A percentile compares a stretch with the other conserved stretches of the same genome.
These are phyloP conservation scores for Neurospora intermedia DNA, from an alignment of 495 filamentous ascomycete species.

Conservation along the genomic window DNA sequence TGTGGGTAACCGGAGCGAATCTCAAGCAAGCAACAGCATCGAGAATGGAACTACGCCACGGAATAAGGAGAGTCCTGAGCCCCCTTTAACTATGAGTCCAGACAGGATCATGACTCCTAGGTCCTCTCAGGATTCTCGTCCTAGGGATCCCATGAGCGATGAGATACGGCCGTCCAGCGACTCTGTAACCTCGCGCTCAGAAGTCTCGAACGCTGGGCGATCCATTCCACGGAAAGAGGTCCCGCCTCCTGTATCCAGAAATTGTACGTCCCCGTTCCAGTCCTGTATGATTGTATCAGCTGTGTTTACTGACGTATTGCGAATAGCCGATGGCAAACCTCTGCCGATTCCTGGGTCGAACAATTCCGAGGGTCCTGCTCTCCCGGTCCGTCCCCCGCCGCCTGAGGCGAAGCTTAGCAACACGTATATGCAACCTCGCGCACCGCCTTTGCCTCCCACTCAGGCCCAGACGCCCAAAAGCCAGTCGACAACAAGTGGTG, in stretches of 20 bases:
- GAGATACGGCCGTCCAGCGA: slow-evolving; percentile 33
- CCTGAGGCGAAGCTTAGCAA: slow-evolving; percentile 40
- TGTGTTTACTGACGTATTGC: neutral
- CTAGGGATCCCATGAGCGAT: slow-evolving; percentile 29
- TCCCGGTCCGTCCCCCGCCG: slow-evolving; percentile 14
- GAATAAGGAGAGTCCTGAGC: slow-evolving; percentile 20
- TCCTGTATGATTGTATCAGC: neutral
- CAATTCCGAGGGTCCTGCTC: slow-evolving; percentile 6
- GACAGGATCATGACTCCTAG: slow-evolving; percentile 36
- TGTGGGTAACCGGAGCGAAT: slow-evolving; percentile 50
- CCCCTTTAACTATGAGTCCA: slow-evolving; percentile 17
- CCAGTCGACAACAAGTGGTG: slow-evolving; percentile 39
- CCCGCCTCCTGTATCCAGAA: slow-evolving; percentile 24
- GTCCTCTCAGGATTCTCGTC: slow-evolving; percentile 38
- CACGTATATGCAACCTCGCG: slow-evolving; percentile 52
- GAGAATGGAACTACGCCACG: slow-evolving; percentile 20
- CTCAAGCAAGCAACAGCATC: slow-evolving; percentile 36
- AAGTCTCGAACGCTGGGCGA: slow-evolving; percentile 21
- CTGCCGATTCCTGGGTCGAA: slow-evolving; percentile 13
- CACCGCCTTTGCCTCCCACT: slow-evolving; percentile 47
- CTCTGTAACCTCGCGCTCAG: slow-evolving; percentile 14
- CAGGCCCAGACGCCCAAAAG: slow-evolving; percentile 44
- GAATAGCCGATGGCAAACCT: slow-evolving; percentile 31
- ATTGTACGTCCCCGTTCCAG: slow-evolving; percentile 10
- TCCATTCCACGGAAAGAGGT: slow-evolving; percentile 40